Base-by-base conservation (phyloP, 2,329 filamentous ascomycete genomes). In the Aspergillus bombycis region DNA sequence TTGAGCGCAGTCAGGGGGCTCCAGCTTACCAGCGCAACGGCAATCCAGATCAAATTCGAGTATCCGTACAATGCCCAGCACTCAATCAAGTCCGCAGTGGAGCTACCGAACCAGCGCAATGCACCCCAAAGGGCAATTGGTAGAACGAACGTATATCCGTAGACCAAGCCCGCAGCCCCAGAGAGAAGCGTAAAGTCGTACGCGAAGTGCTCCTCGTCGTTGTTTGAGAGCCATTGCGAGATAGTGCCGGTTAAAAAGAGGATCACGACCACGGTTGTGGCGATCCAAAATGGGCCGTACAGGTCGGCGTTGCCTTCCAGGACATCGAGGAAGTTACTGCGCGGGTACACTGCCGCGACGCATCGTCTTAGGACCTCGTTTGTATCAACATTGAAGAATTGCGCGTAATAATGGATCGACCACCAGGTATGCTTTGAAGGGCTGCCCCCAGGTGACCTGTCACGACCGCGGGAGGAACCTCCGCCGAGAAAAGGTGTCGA, bases 341-440 rank as follows among this genome's bases (percentile, higher is more conserved):
- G 89, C 53, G 95, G 95, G 79, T 91, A 97, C 45, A 98, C 82
- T n/a, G 94, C 90, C 1, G 93, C 91, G 79, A 89, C 89, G 80
- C 95, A 98, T 69, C 95, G 91, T 73, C 89, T 85, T 61, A 97
- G 82, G 23, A 99, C 94, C 59, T 95, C 92, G 64, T 87, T 89
- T 1, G 95, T 98, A 81, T 99, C 95, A 68, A 99, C 94, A 76
- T 99, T 95, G 82, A 99, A 99, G 87, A 95, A 98, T 81, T 97
- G 95, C 61, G 93, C 89, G 82, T 99, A 99, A 84, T 97, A 99
- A 62, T 89, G 88, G 66, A 98, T 84, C 53, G 89, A 89, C 95
- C 95, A 99, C 68, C 98, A 91, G 82, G 90, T 93, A 74, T 92
- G 92, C 81, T 98, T 98, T 65, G 87, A 85, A 19, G 80, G 80